Evolutionary conservation across 2,329 filamentous ascomycete species (phyloP).

Genomic region (Clonostachys sp.): DNA sequence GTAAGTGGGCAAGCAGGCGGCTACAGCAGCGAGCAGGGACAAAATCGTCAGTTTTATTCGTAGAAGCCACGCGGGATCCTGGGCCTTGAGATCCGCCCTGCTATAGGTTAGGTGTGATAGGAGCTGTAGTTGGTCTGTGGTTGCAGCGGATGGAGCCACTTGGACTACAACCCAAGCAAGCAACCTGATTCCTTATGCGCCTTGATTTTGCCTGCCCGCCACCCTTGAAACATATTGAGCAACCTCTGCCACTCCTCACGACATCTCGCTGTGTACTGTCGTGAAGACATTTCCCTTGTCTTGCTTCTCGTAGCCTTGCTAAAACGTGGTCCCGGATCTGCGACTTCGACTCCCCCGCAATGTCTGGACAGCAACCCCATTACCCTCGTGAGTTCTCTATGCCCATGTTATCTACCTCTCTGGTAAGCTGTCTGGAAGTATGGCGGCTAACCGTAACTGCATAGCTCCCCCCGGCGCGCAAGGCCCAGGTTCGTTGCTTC

Average conservation of each 20-base stretch:
- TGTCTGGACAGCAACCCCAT: conserved; percentile 30
- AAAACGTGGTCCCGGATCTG: not conserved
- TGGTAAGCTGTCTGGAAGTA: not conserved
- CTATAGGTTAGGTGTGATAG: not conserved
- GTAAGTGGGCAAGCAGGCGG: no score
- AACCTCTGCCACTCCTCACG: no score
- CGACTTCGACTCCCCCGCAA: conserved; percentile 9
- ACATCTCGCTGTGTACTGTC: no score
- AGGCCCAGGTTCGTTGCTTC: conserved; percentile 17
- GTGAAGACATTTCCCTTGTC: no score
- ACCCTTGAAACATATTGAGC: not conserved
- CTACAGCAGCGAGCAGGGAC: no score
- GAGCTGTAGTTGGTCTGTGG: not conserved
- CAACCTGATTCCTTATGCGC: no score
- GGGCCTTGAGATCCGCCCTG: no score
- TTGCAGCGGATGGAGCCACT: no score
- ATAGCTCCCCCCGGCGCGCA: conserved; percentile 35
- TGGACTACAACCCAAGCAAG: no score
- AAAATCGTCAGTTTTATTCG: no score
- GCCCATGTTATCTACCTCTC: not conserved
- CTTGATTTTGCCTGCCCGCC: not conserved
- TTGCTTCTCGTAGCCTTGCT: no score
- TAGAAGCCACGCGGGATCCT: no score
- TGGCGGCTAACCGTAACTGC: conserved; percentile 8
- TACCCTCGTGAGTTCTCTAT: conserved; percentile 37